Evolutionary conservation across 169 alveolate species (phyloP).

Genomic region (Babesia bigemina): DNA sequence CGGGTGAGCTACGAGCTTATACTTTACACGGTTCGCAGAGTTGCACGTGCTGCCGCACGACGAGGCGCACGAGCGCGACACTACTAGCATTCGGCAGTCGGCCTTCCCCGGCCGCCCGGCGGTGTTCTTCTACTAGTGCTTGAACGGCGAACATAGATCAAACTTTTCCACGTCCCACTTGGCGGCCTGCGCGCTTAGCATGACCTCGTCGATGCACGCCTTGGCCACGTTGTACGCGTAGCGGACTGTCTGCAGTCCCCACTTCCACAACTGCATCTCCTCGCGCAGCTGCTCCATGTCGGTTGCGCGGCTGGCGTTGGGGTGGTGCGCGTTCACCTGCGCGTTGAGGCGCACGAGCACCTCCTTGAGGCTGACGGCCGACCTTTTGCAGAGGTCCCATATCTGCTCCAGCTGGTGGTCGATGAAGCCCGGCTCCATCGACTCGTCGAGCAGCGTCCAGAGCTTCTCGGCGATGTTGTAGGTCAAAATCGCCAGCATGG

Average conservation of each 20-base stretch:
- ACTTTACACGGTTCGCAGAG: constrained; percentile 41
- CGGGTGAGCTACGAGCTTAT: constrained; percentile 47
- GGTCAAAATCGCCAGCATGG: constrained; percentile 59
- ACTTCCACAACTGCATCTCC: constrained; percentile 21
- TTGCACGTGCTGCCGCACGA: constrained; percentile 66
- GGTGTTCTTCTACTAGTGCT: constrained; percentile 65
- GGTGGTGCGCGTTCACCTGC: not conserved
- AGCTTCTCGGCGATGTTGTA: constrained; percentile 63
- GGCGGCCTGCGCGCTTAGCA: constrained; percentile 51
- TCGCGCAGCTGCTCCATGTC: constrained; percentile 32
- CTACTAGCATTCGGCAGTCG: constrained; percentile 62
- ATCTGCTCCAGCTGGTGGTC: constrained; percentile 43
- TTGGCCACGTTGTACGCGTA: constrained; percentile 61
- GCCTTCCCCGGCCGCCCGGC: constrained; percentile 80
- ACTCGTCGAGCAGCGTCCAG: constrained; percentile 50
- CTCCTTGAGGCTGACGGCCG: constrained; percentile 51
- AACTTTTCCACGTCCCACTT: constrained; percentile 58
- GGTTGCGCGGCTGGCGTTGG: not conserved
- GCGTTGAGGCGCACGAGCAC: constrained; percentile 45
- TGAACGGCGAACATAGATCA: constrained; percentile 47
- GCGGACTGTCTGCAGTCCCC: constrained; percentile 50
- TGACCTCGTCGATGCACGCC: constrained; percentile 60
- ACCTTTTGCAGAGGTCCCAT: constrained; percentile 56
- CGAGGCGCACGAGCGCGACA: constrained; percentile 60
- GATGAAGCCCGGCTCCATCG: constrained; percentile 25